Evolutionary conservation across 345 rosid genomes (phyloP), one percentile per base, ranked within the genome.

Genomic region (Populus simonii): DNA sequence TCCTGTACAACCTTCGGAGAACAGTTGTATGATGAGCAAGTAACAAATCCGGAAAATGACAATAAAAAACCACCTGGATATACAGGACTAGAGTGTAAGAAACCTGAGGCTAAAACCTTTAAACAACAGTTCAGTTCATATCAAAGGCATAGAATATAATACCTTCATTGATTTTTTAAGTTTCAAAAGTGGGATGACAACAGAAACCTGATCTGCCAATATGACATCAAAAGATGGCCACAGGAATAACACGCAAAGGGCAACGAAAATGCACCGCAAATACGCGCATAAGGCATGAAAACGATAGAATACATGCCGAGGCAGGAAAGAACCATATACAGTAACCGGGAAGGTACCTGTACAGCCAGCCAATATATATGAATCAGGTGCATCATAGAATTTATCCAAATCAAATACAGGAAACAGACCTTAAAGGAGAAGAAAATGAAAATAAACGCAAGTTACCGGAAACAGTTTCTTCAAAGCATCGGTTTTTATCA

Each of bases 11-110:
- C 75, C 90, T 90, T 87, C 95, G 86, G n/a, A 92, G 88, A 73
- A 84, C 5, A n/a, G 93, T 91, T 33, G 97, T 85, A 80, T 88
- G 97, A 74, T 96, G 90, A 83, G 98, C 99, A 31, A 93, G 80
- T 69, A 96, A 84, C 73, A 96, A 73, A 84, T 96, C 98, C 0
- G 96, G 95, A 81, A 96, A 96, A 86, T 96, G 97, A 85, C 99
- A 96, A 82, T 96, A 96, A 87, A 93, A 96, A 53, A 90, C 87
- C 76, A 93, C 94, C 97, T 91, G 86, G 36, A 72, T 73, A 61
- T 81, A 65, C 20, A 31, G 61, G 70, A 31, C 43, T 22, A 23
- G 27, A 23, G 27, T 47, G 41, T 47, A 35, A 63, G 17, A 78
- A 75, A 70, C 72, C 38, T 6, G 18, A 20, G 8, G 31, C 23